These are phyloP conservation scores for Calonectria hawksworthii DNA, from an alignment of 2,329 filamentous ascomycete species.

Conservation along the genomic window DNA sequence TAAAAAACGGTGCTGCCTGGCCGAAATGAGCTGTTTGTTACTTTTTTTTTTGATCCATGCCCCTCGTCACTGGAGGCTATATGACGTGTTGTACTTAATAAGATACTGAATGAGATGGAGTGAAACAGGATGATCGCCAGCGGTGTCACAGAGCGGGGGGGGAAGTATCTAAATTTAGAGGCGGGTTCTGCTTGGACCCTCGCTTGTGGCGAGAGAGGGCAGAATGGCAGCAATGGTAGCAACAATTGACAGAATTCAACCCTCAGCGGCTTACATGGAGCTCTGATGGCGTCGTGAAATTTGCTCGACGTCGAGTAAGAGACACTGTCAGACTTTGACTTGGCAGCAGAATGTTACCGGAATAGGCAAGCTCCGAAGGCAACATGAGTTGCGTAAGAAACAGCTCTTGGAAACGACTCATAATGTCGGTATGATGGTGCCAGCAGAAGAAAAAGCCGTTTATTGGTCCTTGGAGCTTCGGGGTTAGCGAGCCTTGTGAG, in stretches of 20 bases:
- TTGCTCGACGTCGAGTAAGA: not conserved
- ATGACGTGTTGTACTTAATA: not conserved
- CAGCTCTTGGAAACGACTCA: not conserved
- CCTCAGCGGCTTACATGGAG: not conserved
- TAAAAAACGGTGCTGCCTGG: not conserved
- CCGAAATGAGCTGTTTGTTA: not conserved
- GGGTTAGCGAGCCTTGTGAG: not conserved
- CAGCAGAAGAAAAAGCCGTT: not conserved
- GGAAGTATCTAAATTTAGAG: conserved; percentile 23
- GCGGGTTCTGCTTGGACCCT: conserved; percentile 4
- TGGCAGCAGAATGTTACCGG: not conserved
- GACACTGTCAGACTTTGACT: not conserved
- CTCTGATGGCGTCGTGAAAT: not conserved
- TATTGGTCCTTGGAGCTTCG: not conserved
- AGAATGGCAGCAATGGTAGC: not conserved
- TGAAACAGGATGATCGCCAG: not conserved
- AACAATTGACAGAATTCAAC: not conserved
- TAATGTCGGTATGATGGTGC: conserved; percentile 13
- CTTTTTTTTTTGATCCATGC: not conserved
- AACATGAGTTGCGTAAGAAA: not conserved
- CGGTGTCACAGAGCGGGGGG: not conserved
- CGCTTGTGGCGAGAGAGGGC: not conserved
- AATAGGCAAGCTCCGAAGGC: conserved; percentile 20
- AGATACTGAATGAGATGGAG: not conserved
- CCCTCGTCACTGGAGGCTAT: not conserved